Evolutionary conservation across 1,284 basidiomycete species (phyloP), one percentile per base, ranked within the genome.

Genomic region (Mycena citricolor): DNA sequence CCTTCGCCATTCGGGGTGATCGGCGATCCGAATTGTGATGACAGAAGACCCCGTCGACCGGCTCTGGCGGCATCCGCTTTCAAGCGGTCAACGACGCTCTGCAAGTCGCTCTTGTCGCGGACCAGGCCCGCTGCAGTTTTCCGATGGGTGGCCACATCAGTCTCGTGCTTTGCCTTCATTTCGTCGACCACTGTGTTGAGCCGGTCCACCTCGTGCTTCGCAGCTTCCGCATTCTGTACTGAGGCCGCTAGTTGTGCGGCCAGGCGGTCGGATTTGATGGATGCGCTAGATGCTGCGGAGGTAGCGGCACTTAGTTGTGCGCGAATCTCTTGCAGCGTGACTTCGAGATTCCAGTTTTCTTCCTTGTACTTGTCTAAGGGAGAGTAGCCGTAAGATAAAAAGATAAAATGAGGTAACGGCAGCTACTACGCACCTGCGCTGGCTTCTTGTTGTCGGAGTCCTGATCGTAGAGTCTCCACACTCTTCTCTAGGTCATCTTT

Each of bases 341-440:
- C 90, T 70, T 98, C 94, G 52, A 98, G 84, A 61, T 97, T 94
- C 95, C 95, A 98, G 64, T 97, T 97, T 69, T 95, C 93, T 66
- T 97, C 93, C 70, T 94, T 94, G 79, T 85, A 94, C 49, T 91
- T 90, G 62, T 87, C 82, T 74, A 56, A 49, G 4, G 42, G 35
- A 34, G 25, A 32, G n/a, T 17, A n/a, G 55, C 26, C 17, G 42
- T 32, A 46, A 25, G 32, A 12, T 37, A 34, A 33, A 23, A 44
- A 36, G 20, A 35, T 39, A 19, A 32, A 47, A 33, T 21, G 29
- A 36, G 21, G 35, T 29, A 52, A 29, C 8, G 10, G 19, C n/a
- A 11, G 24, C 24, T 8, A 13, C 3, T 12, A 68, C 79, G 46
- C 57, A 86, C 89, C 90, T 42, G 86, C 76, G 51, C 73, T 86